phyloP scores from a whole-genome alignment of 345 rosid species.

The Tarenaya hassleriana region DNA sequence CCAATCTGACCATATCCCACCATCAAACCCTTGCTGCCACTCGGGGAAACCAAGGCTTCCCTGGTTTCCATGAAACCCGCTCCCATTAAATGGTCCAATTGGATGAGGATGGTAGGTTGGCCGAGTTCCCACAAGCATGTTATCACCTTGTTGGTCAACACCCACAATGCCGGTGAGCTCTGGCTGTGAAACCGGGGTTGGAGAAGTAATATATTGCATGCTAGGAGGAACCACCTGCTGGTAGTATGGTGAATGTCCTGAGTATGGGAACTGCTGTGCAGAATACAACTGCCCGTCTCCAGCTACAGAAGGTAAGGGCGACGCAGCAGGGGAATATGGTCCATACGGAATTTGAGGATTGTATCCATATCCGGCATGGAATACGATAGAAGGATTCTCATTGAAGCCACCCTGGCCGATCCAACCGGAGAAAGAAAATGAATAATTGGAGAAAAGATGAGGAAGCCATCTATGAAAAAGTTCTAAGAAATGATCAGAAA shows the following conservation, averaged over 20 bases:
- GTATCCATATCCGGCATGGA: slow-evolving; percentile 78
- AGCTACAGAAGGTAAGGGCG: slow-evolving; percentile 64
- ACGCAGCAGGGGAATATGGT: slow-evolving; percentile 79
- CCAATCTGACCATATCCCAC: slow-evolving; percentile 84
- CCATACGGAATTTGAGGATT: slow-evolving; percentile 83
- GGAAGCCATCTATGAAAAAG: no score
- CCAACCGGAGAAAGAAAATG: slow-evolving; percentile 13
- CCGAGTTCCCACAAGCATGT: slow-evolving; percentile 58
- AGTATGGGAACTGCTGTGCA: slow-evolving; percentile 63
- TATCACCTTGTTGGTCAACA: slow-evolving; percentile 71
- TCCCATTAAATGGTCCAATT: slow-evolving; percentile 64
- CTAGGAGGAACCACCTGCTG: slow-evolving; percentile 70
- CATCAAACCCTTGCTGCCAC: slow-evolving; percentile 65
- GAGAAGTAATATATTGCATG: slow-evolving; percentile 62
- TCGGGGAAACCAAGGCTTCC: slow-evolving; percentile 60
- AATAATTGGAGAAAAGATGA: slow-evolving; percentile 6
- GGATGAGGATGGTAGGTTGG: slow-evolving; percentile 63
- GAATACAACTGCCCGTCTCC: slow-evolving; percentile 65
- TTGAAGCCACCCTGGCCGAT: slow-evolving; percentile 60
- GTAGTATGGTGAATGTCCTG: slow-evolving; percentile 55
- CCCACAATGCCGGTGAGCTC: slow-evolving; percentile 48
- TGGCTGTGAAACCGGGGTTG: slow-evolving; percentile 54
- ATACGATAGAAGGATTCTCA: slow-evolving; percentile 65
- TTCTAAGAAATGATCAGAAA: no score
- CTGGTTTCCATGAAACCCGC: slow-evolving; percentile 45